Percentiles rank a stretch among this genome's conserved stretches.
phyloP scores from a whole-genome alignment of 2,329 filamentous ascomycete species.

The Talaromyces rugulosus region DNA sequence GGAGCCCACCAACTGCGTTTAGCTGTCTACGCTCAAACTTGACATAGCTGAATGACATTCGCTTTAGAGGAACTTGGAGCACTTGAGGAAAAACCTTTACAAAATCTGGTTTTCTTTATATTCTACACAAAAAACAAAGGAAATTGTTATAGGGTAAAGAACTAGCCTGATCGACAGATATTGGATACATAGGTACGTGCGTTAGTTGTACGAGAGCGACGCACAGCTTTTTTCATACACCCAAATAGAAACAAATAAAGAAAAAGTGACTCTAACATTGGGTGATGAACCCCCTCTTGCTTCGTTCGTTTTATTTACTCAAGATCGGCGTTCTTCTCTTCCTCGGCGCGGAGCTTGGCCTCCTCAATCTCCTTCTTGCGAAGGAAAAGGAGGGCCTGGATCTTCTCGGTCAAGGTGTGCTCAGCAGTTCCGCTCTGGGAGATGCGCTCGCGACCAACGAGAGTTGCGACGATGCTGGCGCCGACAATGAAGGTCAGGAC shows the following conservation, averaged over 20 bases:
- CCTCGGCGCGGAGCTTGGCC: conserved; percentile 33
- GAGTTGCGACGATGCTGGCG: conserved; percentile 69
- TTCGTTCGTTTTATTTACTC: conserved; percentile 10
- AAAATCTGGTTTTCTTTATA: conserved; percentile 7
- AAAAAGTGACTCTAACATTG: neutral
- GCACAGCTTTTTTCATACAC: neutral
- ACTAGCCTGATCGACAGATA: conserved; percentile 8
- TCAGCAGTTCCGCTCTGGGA: conserved; percentile 33
- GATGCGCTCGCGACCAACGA: conserved; percentile 79
- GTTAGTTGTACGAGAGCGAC: conserved; percentile 1
- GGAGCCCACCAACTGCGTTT: neutral
- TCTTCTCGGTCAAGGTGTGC: conserved; percentile 44
- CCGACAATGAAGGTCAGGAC: conserved; percentile 88
- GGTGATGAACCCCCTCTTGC: neutral
- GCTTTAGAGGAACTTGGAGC: neutral
- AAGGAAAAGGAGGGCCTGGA: conserved; percentile 49
- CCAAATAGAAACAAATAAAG: neutral
- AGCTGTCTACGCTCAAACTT: neutral
- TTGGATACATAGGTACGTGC: neutral
- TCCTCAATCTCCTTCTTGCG: conserved; percentile 45
- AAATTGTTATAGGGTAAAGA: conserved; percentile 11
- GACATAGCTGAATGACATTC: neutral
- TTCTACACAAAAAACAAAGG: conserved; percentile 13
- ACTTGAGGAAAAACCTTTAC: neutral
- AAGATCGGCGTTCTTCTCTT: conserved; percentile 25